Evolutionary conservation across 306 rosid genomes (phyloP).

Genomic region (Betula pendula): DNA sequence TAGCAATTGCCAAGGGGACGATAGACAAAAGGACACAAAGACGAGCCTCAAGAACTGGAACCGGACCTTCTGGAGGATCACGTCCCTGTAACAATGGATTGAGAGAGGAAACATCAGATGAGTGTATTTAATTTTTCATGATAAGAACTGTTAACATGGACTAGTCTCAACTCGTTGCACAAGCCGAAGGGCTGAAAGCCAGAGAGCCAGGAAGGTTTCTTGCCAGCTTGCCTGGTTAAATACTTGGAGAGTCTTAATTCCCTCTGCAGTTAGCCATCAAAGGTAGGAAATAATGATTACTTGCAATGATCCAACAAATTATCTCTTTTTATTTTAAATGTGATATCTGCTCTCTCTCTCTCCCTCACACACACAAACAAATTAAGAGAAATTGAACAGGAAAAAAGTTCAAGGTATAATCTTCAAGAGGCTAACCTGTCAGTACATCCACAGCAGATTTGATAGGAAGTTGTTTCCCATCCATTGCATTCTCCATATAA

Average conservation of each 20-base stretch:
- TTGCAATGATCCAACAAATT: slow-evolving; percentile 16
- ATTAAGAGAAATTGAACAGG: slow-evolving; percentile 11
- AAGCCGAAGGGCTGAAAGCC: slow-evolving; percentile 91
- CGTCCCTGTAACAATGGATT: slow-evolving; percentile 60
- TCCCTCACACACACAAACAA: neutral
- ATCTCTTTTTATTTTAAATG: neutral
- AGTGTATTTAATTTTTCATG: slow-evolving; percentile 15
- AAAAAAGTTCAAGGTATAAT: slow-evolving; percentile 25
- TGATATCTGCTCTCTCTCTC: neutral
- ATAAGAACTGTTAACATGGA: slow-evolving; percentile 34
- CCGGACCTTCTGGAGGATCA: slow-evolving; percentile 76
- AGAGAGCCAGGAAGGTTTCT: slow-evolving; percentile 74
- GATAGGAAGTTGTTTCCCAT: slow-evolving; percentile 61
- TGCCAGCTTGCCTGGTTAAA: slow-evolving; percentile 86
- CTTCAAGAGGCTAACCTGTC: slow-evolving; percentile 44
- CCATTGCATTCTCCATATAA: slow-evolving; percentile 78
- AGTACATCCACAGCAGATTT: slow-evolving; percentile 64
- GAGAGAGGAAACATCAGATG: slow-evolving; percentile 16
- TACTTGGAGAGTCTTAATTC: slow-evolving; percentile 57
- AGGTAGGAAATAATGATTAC: slow-evolving; percentile 30
- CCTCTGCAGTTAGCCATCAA: slow-evolving; percentile 57
- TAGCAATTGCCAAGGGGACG: slow-evolving; percentile 68
- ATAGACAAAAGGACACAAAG: slow-evolving; percentile 62
- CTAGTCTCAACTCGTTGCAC: slow-evolving; percentile 80
- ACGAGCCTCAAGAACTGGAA: slow-evolving; percentile 80